Percentiles rank a stretch among this genome's conserved stretches.
Evolutionary conservation across 805 yeast genomes (phyloP).

Genomic region (Wickerhamiella bombiphila): DNA sequence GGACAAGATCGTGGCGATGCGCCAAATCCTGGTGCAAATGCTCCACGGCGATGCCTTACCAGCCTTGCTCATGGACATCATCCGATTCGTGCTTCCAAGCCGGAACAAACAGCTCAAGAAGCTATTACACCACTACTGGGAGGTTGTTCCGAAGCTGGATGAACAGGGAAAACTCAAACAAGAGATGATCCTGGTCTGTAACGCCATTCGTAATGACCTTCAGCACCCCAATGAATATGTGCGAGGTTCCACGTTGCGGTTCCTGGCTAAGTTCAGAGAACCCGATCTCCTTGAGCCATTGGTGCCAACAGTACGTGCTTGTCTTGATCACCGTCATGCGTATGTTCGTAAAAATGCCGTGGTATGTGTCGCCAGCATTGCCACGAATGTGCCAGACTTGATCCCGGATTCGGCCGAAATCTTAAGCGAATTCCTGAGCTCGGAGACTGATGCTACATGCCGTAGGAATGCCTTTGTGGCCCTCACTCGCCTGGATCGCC

Average conservation of each 20-base stretch:
- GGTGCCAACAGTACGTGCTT: constrained; percentile 80
- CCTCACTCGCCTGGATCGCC: constrained; percentile 67
- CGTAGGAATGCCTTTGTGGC: constrained; percentile 90
- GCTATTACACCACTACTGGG: constrained; percentile 92
- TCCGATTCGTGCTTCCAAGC: constrained; percentile 95
- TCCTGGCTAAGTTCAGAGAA: constrained; percentile 78
- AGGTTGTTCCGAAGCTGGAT: constrained; percentile 85
- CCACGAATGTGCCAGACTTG: constrained; percentile 48
- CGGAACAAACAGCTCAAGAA: constrained; percentile 82
- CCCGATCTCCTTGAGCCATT: constrained; percentile 89
- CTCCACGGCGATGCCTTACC: constrained; percentile 89
- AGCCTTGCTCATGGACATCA: constrained; percentile 86
- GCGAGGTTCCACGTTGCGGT: constrained; percentile 88
- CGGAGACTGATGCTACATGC: constrained; percentile 86
- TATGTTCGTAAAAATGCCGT: constrained; percentile 96
- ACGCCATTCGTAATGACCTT: constrained; percentile 91
- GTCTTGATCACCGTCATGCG: constrained; percentile 93
- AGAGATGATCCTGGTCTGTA: constrained; percentile 97
- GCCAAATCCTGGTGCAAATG: constrained; percentile 68
- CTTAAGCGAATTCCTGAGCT: constrained; percentile 52
- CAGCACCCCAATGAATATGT: constrained; percentile 97
- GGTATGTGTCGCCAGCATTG: constrained; percentile 74
- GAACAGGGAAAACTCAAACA: constrained; percentile 83
- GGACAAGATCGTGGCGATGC: constrained; percentile 79
- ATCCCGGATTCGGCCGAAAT: constrained; percentile 93